Evolutionary conservation across 345 rosid species (phyloP).

Genomic region (Stellera chamaejasme): DNA sequence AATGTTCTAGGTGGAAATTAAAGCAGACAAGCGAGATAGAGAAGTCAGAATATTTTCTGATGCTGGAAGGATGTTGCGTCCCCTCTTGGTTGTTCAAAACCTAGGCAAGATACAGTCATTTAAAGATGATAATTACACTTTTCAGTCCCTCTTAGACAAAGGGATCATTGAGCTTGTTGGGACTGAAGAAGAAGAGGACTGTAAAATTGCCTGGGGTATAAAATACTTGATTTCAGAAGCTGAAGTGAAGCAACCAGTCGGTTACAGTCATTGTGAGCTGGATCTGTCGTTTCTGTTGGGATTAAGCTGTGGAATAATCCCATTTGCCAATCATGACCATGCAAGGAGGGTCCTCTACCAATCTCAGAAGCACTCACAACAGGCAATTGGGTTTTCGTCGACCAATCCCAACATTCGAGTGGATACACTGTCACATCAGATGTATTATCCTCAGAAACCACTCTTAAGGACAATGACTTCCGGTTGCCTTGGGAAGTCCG

Average conservation of each 20-base stretch:
- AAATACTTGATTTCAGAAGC: conserved; percentile 37
- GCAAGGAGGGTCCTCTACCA: conserved; percentile 88
- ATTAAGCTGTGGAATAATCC: conserved; percentile 78
- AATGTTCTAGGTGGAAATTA: conserved; percentile 66
- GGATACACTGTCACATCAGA: conserved; percentile 69
- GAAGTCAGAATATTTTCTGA: conserved; percentile 81
- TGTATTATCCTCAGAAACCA: conserved; percentile 84
- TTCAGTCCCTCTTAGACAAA: conserved; percentile 50
- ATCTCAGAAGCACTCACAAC: conserved; percentile 84
- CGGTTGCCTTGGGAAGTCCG: conserved; percentile 58
- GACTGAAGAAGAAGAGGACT: conserved; percentile 91
- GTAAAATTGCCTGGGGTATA: conserved; percentile 60
- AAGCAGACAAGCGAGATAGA: conserved; percentile 50
- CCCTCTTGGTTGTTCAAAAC: conserved; percentile 74
- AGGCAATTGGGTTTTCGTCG: conserved; percentile 84
- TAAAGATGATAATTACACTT: conserved; percentile 39
- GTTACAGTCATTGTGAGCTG: conserved; percentile 70
- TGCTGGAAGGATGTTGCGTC: conserved; percentile 86
- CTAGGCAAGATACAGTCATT: conserved; percentile 35
- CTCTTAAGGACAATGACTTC: conserved; percentile 70
- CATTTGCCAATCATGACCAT: conserved; percentile 86
- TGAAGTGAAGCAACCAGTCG: conserved; percentile 24
- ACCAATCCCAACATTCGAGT: conserved; percentile 78
- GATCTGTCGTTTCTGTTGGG: conserved; percentile 81
- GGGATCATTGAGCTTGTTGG: conserved; percentile 78